phyloP scores from a whole-genome alignment of 2,329 filamentous ascomycete species.

The Epichloe baconii region DNA sequence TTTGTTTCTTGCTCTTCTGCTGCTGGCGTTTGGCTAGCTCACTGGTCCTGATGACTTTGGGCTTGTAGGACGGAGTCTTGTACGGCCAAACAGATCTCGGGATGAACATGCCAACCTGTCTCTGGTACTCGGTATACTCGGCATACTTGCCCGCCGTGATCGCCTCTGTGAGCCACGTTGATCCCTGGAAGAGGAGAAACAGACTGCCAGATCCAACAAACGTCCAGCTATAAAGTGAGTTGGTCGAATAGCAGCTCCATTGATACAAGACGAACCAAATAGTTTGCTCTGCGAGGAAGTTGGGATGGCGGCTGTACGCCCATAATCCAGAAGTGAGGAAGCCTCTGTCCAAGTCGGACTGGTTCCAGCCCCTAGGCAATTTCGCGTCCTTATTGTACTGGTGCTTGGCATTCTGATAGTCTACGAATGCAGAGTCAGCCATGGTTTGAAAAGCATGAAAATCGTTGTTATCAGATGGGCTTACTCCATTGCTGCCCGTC shows the following conservation, averaged over 20 bases:
- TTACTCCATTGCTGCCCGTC: conserved; percentile 87
- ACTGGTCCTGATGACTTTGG: conserved; percentile 37
- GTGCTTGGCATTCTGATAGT: conserved; percentile 70
- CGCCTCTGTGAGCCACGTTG: conserved; percentile 74
- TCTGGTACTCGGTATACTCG: conserved; percentile 77
- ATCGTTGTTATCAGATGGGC: not conserved
- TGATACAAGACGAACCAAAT: conserved; percentile 83
- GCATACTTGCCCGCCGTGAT: conserved; percentile 75
- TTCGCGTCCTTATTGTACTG: conserved; percentile 62
- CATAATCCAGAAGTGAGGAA: conserved; percentile 79
- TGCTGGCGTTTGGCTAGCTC: conserved; percentile 33
- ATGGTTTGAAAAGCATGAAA: not conserved
- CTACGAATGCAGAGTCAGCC: conserved; percentile 21
- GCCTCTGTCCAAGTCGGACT: conserved; percentile 74
- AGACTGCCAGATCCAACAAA: conserved; percentile 56
- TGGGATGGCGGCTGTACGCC: conserved; percentile 82
- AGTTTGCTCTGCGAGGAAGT: conserved; percentile 83
- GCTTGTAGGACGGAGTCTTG: conserved; percentile 21
- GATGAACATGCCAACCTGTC: conserved; percentile 69
- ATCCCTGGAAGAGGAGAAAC: conserved; percentile 74
- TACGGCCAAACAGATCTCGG: conserved; percentile 42
- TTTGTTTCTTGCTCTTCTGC: conserved; percentile 26
- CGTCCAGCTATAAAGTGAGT: conserved; percentile 66
- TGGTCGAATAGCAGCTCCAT: conserved; percentile 69
- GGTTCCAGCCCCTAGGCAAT: conserved; percentile 49